phyloP scores from a whole-genome alignment of 2,329 filamentous ascomycete species.

The Alternaria angustiovoidea region DNA sequence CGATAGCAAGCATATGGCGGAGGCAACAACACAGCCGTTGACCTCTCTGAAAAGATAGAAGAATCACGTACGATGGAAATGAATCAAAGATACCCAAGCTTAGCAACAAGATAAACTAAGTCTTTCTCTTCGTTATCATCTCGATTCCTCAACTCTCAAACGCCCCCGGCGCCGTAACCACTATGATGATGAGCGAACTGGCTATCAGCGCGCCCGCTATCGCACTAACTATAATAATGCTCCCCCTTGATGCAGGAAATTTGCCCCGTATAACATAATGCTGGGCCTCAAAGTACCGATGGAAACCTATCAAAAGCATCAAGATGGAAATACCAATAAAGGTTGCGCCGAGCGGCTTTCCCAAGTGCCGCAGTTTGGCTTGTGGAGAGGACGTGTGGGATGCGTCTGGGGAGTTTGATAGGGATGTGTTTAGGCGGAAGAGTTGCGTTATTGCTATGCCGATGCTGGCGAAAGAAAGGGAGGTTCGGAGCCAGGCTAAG shows the following conservation, averaged over 20 bases:
- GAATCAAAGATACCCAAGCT: conserved; percentile 36
- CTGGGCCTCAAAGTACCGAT: conserved; percentile 79
- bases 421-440: conserved; percentile 79
- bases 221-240: conserved; percentile 72
- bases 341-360: conserved; percentile 66
- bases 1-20: conserved; percentile 9
- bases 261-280: conserved; percentile 82
- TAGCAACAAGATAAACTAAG: conserved; percentile 5
- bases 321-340: conserved; percentile 80
- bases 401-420: conserved; percentile 39
- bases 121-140: neutral
- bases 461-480: conserved; percentile 81
- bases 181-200: conserved; percentile 66
- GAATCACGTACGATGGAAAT: conserved; percentile 17
- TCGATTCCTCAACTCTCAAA: conserved; percentile 49
- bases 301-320: conserved; percentile 78
- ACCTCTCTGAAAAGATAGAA: neutral
- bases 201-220: conserved; percentile 69
- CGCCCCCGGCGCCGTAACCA: conserved; percentile 61
- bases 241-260: conserved; percentile 80
- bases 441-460: conserved; percentile 85
- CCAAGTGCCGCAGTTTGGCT: conserved; percentile 36
- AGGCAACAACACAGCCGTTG: neutral
- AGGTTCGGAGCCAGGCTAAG: conserved; percentile 84
- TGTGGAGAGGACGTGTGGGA: conserved; percentile 12